Conservation (phyloP, 2,329 filamentous ascomycete genomes). For the Passalora sequoiae region DNA sequence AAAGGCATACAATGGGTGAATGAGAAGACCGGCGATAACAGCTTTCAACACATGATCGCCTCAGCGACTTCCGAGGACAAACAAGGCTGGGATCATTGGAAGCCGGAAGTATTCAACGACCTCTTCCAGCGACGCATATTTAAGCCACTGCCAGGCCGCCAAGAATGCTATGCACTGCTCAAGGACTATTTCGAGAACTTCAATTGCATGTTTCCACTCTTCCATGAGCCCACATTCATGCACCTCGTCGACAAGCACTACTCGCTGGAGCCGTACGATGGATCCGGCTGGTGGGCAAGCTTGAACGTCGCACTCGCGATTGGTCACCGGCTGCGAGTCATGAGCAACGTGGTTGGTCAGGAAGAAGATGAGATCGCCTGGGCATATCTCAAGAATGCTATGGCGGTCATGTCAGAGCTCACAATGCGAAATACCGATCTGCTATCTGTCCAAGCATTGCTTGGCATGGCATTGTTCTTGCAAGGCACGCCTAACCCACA, state of each 20-base stretch:
- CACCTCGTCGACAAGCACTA: slow-evolving; percentile 93
- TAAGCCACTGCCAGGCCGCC: slow-evolving; percentile 73
- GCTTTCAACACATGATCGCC: slow-evolving; percentile 92
- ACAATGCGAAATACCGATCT: slow-evolving; percentile 95
- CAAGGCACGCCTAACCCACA: slow-evolving; percentile 96
- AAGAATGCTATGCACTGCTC: slow-evolving; percentile 80
- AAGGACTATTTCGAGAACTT: slow-evolving; percentile 98
- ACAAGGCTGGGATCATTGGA: slow-evolving; percentile 96
- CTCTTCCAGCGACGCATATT: slow-evolving; percentile 83
- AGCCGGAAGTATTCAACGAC: slow-evolving; percentile 92
- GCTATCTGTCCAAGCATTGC: slow-evolving; percentile 84
- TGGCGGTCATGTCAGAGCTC: slow-evolving; percentile 86
- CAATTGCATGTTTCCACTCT: slow-evolving; percentile 97
- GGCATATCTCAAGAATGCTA: slow-evolving; percentile 93
- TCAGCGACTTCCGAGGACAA: slow-evolving; percentile 79
- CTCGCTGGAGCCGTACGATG: slow-evolving; percentile 84
- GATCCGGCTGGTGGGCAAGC: slow-evolving; percentile 97
- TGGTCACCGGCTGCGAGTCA: slow-evolving; percentile 82
- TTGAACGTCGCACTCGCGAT: slow-evolving; percentile 93
- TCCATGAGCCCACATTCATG: slow-evolving; percentile 98
- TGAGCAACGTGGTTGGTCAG: slow-evolving; percentile 86
- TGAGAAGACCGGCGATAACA: slow-evolving; percentile 90
- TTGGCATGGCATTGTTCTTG: slow-evolving; percentile 90
- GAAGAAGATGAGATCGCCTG: slow-evolving; percentile 94
- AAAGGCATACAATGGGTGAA: slow-evolving; percentile 99